phyloP scores from a whole-genome alignment of 768 basidiomycete species.

The Symmetrospora coprosmae region DNA sequence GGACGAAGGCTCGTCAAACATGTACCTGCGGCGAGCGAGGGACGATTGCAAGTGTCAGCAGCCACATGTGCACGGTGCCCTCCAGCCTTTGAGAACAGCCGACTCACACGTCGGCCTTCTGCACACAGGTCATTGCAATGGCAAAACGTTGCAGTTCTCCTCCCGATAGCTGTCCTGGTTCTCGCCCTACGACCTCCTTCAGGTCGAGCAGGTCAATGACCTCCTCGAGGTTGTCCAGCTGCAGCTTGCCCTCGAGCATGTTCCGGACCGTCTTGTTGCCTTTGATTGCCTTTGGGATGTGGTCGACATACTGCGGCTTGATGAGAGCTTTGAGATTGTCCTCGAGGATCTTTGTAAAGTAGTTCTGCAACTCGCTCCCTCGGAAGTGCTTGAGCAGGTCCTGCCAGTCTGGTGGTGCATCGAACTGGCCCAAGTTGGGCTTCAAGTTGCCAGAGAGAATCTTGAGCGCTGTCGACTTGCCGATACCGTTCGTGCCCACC shows the following conservation, averaged over 20 bases:
- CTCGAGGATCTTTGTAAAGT: conserved; percentile 97
- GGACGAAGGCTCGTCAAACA: conserved; percentile 98
- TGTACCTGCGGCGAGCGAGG: conserved; percentile 50
- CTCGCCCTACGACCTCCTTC: conserved; percentile 68
- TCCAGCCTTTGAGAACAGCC: not conserved
- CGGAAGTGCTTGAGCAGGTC: conserved; percentile 97
- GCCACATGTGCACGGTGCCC: not conserved
- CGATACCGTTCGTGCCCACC: conserved; percentile 98
- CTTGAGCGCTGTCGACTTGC: conserved; percentile 94
- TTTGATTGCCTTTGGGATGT: conserved; percentile 92
- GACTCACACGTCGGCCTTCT: conserved; percentile 82
- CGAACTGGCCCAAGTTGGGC: conserved; percentile 92
- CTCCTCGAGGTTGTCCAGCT: conserved; percentile 71
- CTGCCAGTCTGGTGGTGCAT: conserved; percentile 97
- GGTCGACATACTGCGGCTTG: conserved; percentile 99
- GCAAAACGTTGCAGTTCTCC: conserved; percentile 97
- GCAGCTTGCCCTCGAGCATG: conserved; percentile 84
- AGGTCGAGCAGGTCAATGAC: conserved; percentile 79
- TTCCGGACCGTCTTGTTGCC: conserved; percentile 66
- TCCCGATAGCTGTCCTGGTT: conserved; percentile 73
- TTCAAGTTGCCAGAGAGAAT: conserved; percentile 93
- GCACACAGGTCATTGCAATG: conserved; percentile 92
- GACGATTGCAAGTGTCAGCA: not conserved
- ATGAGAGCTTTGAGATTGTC: conserved; percentile 97
- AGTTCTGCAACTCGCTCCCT: conserved; percentile 96